These are phyloP conservation scores for Soucietia sequanensis DNA, from an alignment of 805 yeast genomes.

Conservation along the genomic window DNA sequence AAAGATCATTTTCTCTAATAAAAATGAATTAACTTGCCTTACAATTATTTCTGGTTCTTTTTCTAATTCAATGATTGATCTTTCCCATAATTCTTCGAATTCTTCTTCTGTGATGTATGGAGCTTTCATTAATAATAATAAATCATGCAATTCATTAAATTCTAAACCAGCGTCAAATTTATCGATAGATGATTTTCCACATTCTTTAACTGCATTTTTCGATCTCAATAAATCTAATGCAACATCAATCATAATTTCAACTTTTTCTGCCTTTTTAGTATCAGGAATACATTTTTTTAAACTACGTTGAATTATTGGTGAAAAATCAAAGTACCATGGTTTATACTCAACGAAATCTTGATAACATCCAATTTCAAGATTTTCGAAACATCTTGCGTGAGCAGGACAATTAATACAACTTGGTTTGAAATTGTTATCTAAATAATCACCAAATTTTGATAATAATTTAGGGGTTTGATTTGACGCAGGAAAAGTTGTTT, in stretches of 20 bases:
- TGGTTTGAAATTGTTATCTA: slow-evolving; percentile 53
- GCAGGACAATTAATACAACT: slow-evolving; percentile 76
- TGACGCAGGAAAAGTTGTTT: slow-evolving; percentile 37
- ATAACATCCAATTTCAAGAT: slow-evolving; percentile 63
- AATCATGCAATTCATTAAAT: slow-evolving; percentile 49
- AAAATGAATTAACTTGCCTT: slow-evolving; percentile 61
- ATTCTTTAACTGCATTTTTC: slow-evolving; percentile 61
- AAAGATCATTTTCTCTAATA: no score
- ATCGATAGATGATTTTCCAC: slow-evolving; percentile 50
- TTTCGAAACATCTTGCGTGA: slow-evolving; percentile 70
- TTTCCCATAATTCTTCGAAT: slow-evolving; percentile 72
- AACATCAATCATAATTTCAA: slow-evolving; percentile 62
- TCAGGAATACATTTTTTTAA: slow-evolving; percentile 66
- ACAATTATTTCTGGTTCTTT: slow-evolving; percentile 69
- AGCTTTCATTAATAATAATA: slow-evolving; percentile 46
- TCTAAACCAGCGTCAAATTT: slow-evolving; percentile 51
- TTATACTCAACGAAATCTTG: slow-evolving; percentile 56
- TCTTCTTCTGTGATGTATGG: slow-evolving; percentile 56
- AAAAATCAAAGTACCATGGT: slow-evolving; percentile 56
- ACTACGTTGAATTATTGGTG: slow-evolving; percentile 56
- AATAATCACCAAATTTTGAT: slow-evolving; percentile 38
- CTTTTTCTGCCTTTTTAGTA: slow-evolving; percentile 63
- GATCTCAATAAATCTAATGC: slow-evolving; percentile 65
- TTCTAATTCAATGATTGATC: slow-evolving; percentile 59
- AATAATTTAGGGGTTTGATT: slow-evolving; percentile 28